Percentiles rank a stretch among this genome's conserved stretches.
Conservation (phyloP, 164 flowering plant species). For the Dillenia suffruticosa region DNA sequence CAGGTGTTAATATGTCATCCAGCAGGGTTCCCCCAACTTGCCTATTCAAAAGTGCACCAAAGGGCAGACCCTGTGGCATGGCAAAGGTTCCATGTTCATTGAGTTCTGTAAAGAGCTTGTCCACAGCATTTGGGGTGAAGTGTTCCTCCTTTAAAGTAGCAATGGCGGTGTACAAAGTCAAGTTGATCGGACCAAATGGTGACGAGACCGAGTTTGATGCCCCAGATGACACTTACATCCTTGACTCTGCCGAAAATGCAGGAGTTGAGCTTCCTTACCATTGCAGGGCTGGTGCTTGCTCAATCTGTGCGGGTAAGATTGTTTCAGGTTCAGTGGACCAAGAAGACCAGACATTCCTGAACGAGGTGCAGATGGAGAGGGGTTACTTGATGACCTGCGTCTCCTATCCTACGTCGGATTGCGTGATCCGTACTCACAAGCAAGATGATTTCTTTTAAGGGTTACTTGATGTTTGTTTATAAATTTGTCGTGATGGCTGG, state of each 20-base stretch:
- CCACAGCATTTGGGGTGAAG: constrained; percentile 13
- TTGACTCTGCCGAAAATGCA: constrained; percentile 11
- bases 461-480: too few species aligned
- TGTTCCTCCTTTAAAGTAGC: constrained; percentile 5
- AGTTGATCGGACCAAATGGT: constrained; percentile 10
- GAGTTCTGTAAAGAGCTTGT: constrained; percentile 6
- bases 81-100: background rate
- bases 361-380: constrained; percentile 12
- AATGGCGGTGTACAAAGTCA: constrained; percentile 14
- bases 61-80: too few species aligned
- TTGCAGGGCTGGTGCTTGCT: constrained; percentile 19
- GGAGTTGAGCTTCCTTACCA: background rate
- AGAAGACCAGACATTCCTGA: constrained; percentile 12
- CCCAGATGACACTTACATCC: constrained; percentile 13
- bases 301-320: constrained; percentile 17
- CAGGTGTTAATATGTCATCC: constrained; percentile 30
- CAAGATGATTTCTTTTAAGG: constrained; percentile 13
- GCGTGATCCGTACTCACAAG: constrained; percentile 18
- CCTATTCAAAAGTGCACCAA: constrained; percentile 9
- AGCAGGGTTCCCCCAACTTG: constrained; percentile 20
- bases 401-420: constrained; percentile 11
- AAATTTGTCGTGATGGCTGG: too few species aligned
- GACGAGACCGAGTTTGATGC: constrained; percentile 13
- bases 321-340: constrained; percentile 16
- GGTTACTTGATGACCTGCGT: constrained; percentile 16